Percentiles rank a stretch among this genome's conserved stretches.
Conservation (phyloP, 2,329 filamentous ascomycete species). For the Cercospora sesami region DNA sequence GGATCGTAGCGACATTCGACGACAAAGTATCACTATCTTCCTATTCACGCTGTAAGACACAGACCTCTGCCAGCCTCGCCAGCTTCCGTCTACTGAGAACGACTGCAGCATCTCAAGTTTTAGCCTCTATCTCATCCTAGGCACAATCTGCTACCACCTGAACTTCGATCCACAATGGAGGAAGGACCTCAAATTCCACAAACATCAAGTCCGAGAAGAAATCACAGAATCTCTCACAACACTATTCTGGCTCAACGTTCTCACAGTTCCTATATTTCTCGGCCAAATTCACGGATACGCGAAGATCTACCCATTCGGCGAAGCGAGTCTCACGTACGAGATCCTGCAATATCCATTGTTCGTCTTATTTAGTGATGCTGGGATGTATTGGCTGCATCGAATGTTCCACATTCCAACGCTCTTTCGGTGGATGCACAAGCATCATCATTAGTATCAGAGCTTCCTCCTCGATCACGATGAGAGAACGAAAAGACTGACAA, state of each 20-base stretch:
- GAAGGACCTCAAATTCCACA: not conserved
- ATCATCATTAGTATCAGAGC: not conserved
- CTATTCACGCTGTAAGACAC: not conserved
- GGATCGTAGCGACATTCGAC: not conserved
- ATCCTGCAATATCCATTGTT: not conserved
- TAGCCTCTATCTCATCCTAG: not conserved
- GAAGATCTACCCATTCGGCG: not conserved
- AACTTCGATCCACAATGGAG: not conserved
- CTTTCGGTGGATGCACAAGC: not conserved
- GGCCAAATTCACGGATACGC: not conserved
- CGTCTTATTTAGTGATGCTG: not conserved
- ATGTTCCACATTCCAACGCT: not conserved
- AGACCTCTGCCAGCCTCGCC: not conserved
- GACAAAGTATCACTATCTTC: not conserved
- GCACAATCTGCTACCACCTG: not conserved
- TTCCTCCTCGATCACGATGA: not conserved
- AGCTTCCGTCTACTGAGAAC: not conserved
- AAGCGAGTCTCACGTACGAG: not conserved
- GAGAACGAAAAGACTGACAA: not conserved
- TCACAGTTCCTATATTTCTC: not conserved
- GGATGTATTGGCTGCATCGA: constrained; percentile 4
- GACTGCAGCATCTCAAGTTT: not conserved
- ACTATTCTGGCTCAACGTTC: not conserved
- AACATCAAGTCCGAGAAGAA: not conserved
- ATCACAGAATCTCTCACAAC: not conserved